Base-by-base conservation (phyloP, 2,329 filamentous ascomycete genomes). In the Domatiomyces globalis region DNA sequence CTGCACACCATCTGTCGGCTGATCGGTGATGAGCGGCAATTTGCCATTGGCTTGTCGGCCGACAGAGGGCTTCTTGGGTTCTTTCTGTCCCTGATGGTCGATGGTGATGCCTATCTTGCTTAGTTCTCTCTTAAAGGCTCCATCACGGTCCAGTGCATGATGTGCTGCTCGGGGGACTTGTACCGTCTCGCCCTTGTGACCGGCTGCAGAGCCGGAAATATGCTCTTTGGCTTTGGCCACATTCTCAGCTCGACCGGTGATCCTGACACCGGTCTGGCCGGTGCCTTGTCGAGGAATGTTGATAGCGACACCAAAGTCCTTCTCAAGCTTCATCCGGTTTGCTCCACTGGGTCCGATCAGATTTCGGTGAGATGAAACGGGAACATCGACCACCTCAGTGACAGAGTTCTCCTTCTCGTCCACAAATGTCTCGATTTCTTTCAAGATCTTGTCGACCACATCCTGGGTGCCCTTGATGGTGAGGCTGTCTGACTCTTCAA, bases 261-360 rank as follows among this genome's bases (percentile, higher is more conserved):
- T 77, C 73, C 90, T 95, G 64, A 98, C 82, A 53, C 83, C 85
- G 18, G 86, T 90, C 61, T 85, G 83, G 49, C 81, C 83, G 56
- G 85, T 85, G 43, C 87, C 88, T 70, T 95, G 88, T 60, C 87
- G 85, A 19, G 92, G 92, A 54, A 98, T 85, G 63, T 96, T 90
- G 56, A 98, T 80, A 6, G 83, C 81, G 49, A 98, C 83, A 51
- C 80, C 82, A 72, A 95, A 94, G 64, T 89, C 80, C 39, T 83
- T 77, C 73, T 98, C 92, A 22, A 98, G 77, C 57, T 84, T 79
- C 57, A 86, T 85, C 67, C 94, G 85, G 47, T 81, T 82, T 59
- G 95, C 88, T 57, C 94, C 92, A 56, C 87, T 88, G 51, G 88
- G 87, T 43, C 92, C 92, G 63, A 98, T 96, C 20, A 98, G 76